A percentile compares a stretch with the other conserved stretches of the same genome.
phyloP scores from a whole-genome alignment of 129 eudicot genomes.

The Silybum marianum region DNA sequence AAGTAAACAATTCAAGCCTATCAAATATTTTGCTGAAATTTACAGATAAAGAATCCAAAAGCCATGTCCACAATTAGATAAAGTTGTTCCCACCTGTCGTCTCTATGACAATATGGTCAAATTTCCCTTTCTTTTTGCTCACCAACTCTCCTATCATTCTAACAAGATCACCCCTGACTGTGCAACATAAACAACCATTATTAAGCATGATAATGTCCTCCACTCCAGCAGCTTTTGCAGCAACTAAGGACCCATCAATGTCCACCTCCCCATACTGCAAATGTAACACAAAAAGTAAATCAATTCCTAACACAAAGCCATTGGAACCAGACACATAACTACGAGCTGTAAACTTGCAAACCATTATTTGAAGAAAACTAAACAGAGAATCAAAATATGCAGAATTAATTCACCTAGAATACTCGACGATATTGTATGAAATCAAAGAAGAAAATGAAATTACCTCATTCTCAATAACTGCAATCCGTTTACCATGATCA shows the following conservation, averaged over 20 bases:
- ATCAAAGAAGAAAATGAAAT: constrained; percentile 6
- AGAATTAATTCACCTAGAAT: not conserved
- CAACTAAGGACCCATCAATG: constrained; percentile 97
- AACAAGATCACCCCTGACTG: constrained; percentile 98
- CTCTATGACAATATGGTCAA: constrained; percentile 94
- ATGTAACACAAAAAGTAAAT: constrained; percentile 1
- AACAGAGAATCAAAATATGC: not conserved
- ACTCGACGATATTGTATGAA: not conserved
- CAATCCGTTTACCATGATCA: constrained; percentile 96
- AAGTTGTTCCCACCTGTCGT: constrained; percentile 65
- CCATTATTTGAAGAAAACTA: not conserved
- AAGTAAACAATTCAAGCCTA: not conserved
- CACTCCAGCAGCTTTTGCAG: constrained; percentile 87
- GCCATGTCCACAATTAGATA: not conserved
- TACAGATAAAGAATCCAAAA: not conserved
- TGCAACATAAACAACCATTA: constrained; percentile 95
- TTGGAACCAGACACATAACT: not conserved
- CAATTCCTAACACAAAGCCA: not conserved
- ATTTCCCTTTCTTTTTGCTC: constrained; percentile 80
- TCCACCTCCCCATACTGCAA: constrained; percentile 97
- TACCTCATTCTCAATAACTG: constrained; percentile 99
- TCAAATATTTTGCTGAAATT: not conserved
- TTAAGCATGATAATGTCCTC: constrained; percentile 97
- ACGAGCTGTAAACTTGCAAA: not conserved
- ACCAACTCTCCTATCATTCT: constrained; percentile 94